Evolutionary conservation across 2,329 filamentous ascomycete genomes (phyloP), one percentile per base, ranked within the genome.

Genomic region (Xylariales sp.): DNA sequence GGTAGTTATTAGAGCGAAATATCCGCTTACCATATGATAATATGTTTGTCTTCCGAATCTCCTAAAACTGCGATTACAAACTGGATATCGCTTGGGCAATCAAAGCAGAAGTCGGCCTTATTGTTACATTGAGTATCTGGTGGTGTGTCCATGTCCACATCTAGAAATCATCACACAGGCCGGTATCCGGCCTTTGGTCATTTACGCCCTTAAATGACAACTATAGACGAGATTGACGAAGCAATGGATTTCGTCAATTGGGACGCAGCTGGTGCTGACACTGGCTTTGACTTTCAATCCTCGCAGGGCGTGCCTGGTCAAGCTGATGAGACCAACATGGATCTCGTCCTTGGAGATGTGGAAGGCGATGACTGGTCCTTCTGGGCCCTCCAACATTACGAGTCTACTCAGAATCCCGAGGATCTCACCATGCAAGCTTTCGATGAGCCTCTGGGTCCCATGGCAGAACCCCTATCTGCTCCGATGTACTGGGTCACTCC

Each of bases 291-390:
- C 45, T 50, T 62, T 22, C 47, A 58, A 24, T 49, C 56, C 36
- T 59, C 64, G 46, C 61, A 67, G 49, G 59, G 62, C 46, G 55
- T 53, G 36, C 45, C 56, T 34, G 58, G 64, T 20, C 29, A 16
- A 18, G 9, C 10, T 19, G 31, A 27, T 14, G 32, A 35, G 14
- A 43, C 44, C 29, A 56, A 73, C 56, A 68, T 80, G 50, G 73
- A 74, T 44, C 65, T 81, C 12, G 70, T 73, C 24, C 65, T 81
- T 42, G 74, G 68, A 27, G 73, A 78, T 48, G 66, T 73, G 35
- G 69, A 71, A n/a, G 74, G 74, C 28, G 76, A 81, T 47, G 74
- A 80, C 56, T 76, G 77, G 53, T 74, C 74, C 31, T 79, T 77
- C 53, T 73, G 70, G 60, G 76, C 76, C 44, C 63, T 82, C 4